A percentile compares a stretch with the other conserved stretches of the same genome.
Evolutionary conservation across 352 stramenopile species (phyloP).

Genomic region (Thraustochytrium sp.): DNA sequence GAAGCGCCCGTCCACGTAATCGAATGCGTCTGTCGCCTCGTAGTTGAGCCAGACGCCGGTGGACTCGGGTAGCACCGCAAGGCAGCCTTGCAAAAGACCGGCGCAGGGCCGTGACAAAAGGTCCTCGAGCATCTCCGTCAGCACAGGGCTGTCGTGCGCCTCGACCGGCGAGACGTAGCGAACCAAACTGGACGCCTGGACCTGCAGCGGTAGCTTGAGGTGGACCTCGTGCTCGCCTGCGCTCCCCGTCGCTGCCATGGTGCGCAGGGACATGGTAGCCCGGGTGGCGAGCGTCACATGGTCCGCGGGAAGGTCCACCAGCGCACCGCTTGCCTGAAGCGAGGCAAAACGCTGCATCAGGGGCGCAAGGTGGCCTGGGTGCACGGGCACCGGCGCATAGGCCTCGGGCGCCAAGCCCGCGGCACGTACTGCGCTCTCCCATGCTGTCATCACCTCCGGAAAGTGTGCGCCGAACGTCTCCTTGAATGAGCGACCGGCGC

Average conservation of each 20-base stretch:
- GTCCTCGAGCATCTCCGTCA: not conserved
- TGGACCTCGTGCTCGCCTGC: not conserved
- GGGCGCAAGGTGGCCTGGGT: not conserved
- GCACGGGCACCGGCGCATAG: not conserved
- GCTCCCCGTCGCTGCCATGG: not conserved
- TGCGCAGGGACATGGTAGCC: not conserved
- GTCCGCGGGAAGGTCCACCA: not conserved
- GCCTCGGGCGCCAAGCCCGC: not conserved
- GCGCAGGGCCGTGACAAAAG: not conserved
- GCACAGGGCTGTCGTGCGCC: slow-evolving; percentile 5
- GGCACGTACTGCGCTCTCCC: not conserved
- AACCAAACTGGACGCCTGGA: not conserved
- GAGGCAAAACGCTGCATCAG: not conserved
- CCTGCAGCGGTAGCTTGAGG: not conserved
- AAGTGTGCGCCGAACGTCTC: not conserved
- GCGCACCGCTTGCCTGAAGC: not conserved
- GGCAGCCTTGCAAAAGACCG: not conserved
- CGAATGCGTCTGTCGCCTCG: not conserved
- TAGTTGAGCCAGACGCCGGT: not conserved
- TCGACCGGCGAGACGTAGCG: not conserved
- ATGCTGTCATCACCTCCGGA: not conserved
- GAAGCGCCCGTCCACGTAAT: not conserved
- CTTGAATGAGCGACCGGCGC: not conserved
- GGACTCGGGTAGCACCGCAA: not conserved
- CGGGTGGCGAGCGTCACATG: not conserved